phyloP scores from a whole-genome alignment of 2,329 filamentous ascomycete species.

The Claviceps cyperi region DNA sequence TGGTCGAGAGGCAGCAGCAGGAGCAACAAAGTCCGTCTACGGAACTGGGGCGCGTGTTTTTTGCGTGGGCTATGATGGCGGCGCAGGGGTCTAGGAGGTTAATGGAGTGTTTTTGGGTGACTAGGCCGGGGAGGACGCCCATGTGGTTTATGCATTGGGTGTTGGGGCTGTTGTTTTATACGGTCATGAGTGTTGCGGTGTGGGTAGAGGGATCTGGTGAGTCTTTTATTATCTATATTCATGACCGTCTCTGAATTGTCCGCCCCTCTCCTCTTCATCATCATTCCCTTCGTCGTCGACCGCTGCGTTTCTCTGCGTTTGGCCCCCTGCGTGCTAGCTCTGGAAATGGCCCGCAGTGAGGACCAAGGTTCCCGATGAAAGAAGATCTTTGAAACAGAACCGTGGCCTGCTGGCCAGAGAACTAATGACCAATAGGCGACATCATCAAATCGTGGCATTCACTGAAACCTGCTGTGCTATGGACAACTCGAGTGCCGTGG shows the following conservation, averaged over 20 bases:
- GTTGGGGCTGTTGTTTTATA: conserved; percentile 66
- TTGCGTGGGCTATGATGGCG: conserved; percentile 60
- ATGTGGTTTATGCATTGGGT: conserved; percentile 85
- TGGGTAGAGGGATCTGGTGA: conserved; percentile 74
- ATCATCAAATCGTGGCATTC: conserved; percentile 21
- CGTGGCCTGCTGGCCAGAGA: too few relatives aligned
- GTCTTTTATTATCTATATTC: conserved; percentile 11
- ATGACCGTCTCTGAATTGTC: background rate
- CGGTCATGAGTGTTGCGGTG: conserved; percentile 55
- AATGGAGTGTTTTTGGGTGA: conserved; percentile 55
- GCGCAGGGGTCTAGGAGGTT: conserved; percentile 63
- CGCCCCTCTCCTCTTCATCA: background rate
- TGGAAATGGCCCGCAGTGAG: too few relatives aligned
- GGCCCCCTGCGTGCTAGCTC: background rate
- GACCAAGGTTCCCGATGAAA: too few relatives aligned
- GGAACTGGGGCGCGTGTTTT: conserved; percentile 44
- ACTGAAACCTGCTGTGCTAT: conserved; percentile 5
- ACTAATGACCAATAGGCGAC: conserved; percentile 12
- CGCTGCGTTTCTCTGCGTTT: background rate
- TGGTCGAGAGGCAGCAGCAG: conserved; percentile 25
- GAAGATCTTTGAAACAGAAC: too few relatives aligned
- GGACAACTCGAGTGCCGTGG: conserved; percentile 19
- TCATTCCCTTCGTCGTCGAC: background rate
- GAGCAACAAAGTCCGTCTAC: conserved; percentile 21
- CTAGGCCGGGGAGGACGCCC: conserved; percentile 46